Evolutionary conservation across 352 stramenopile genomes (phyloP), one percentile per base, ranked within the genome.

Genomic region (Globisporangium apiculatum): DNA sequence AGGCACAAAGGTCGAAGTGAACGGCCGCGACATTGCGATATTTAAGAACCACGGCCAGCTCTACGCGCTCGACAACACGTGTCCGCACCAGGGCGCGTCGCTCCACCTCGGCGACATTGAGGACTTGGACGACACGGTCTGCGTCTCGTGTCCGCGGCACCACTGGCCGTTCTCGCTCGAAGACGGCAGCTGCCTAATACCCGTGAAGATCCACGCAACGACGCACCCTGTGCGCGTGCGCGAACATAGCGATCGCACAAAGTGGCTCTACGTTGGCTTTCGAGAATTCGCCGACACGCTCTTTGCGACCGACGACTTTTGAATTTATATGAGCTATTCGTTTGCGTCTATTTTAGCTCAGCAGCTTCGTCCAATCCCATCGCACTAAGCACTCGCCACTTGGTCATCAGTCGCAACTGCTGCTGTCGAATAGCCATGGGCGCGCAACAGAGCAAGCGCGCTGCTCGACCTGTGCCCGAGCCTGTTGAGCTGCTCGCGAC

Each of bases 81-180:
- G 85, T 55, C 85, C 85, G 10, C 85, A 95, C 51, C 81, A 91
- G 57, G 82, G 78, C 14, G 85, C 79, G 15, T 75, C 83, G n/a
- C 68, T 95, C 8, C 77, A 92, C 52, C 55, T 92, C n/a, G 85
- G 85, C 7, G 85, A 95, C 59, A 95, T 95, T 35, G 85, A 95
- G 73, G 83, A 93, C 38, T 81, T 89, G 31, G 79, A 88, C 61
- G 83, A 79, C 46, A 72, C 58, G 35, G 54, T 82, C 0, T 95
- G 83, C 51, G 64, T 95, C 40, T 78, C 83, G 40, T 94, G 85
- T 41, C 85, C 85, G 35, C 80, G 76, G 14, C 85, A 94, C 61
- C 83, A 84, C 52, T 94, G 80, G 80, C 83, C 83, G 0, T 94
- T 92, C 58, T 89, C 84, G 14, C 67, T 94, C 9, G 75, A 84